Conservation (phyloP, 2,329 filamentous ascomycete species). For the Escovopsis weberi region DNA sequence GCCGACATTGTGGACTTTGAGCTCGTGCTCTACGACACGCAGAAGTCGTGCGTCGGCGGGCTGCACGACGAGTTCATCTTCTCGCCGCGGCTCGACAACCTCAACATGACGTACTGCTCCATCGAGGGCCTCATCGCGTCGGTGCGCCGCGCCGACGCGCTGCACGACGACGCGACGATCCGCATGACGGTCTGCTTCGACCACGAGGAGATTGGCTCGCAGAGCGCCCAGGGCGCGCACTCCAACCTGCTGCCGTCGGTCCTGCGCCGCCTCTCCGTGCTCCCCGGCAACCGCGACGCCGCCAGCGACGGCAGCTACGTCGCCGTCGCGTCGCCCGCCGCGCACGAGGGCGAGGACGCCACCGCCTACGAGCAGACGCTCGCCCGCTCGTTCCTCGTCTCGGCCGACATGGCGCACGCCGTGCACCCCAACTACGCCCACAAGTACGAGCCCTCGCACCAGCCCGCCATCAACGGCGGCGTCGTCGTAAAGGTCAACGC, state of each 20-base stretch:
- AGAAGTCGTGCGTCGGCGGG: constrained; percentile 78
- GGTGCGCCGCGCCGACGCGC: constrained; percentile 43
- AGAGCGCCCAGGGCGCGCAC: constrained; percentile 83
- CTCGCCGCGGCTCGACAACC: constrained; percentile 87
- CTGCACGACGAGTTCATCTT: constrained; percentile 91
- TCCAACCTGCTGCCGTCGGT: constrained; percentile 83
- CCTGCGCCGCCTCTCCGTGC: constrained; percentile 69
- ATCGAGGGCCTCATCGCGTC: constrained; percentile 76
- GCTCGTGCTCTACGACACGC: constrained; percentile 91
- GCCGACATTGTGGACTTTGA: constrained; percentile 83
- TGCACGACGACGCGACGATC: constrained; percentile 67
- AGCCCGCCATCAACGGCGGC: constrained; percentile 91
- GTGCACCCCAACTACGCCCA: constrained; percentile 87
- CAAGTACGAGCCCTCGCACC: constrained; percentile 86
- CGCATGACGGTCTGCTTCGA: constrained; percentile 92
- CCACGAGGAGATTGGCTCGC: constrained; percentile 92
- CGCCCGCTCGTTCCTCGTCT: constrained; percentile 81
- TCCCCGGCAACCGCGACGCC: constrained; percentile 35
- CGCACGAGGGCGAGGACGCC: constrained; percentile 45
- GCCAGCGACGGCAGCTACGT: constrained; percentile 37
- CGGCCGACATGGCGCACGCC: constrained; percentile 94
- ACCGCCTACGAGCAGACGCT: constrained; percentile 92
- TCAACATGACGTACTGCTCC: constrained; percentile 92
- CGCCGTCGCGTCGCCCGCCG: constrained; percentile 37
- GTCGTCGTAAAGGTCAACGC: constrained; percentile 97